A percentile compares a stretch with the other conserved stretches of the same genome.
These are phyloP conservation scores for Ephemerocybe angulata DNA, from an alignment of 768 basidiomycete genomes.

Conservation along the genomic window DNA sequence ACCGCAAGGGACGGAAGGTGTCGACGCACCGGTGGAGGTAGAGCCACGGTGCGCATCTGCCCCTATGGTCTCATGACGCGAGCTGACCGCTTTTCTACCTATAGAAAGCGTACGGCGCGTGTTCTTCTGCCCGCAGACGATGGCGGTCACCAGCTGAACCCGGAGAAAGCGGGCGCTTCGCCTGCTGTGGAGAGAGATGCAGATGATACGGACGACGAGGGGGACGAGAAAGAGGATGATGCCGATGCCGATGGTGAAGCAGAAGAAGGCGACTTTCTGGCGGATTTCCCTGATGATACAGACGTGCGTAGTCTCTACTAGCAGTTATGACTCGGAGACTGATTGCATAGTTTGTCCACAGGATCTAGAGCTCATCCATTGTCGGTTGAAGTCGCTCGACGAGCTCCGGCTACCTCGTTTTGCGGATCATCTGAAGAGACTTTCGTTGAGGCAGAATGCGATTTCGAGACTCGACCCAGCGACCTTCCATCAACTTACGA, in stretches of 20 bases:
- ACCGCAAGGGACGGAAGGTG: too few relatives aligned
- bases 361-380: slow-evolving; percentile 87
- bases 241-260: slow-evolving; percentile 36
- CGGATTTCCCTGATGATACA: slow-evolving; percentile 79
- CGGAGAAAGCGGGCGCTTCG: not conserved
- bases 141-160: not conserved
- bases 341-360: slow-evolving; percentile 25
- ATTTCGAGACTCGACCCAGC: slow-evolving; percentile 70
- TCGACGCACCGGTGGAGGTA: too few relatives aligned
- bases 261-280: slow-evolving; percentile 67
- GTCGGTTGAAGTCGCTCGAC: slow-evolving; percentile 65
- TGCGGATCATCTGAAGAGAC: slow-evolving; percentile 57
- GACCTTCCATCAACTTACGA: slow-evolving; percentile 59
- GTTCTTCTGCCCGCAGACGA: not conserved
- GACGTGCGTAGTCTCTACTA: slow-evolving; percentile 49
- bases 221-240: slow-evolving; percentile 46
- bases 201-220: slow-evolving; percentile 29
- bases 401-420: slow-evolving; percentile 74
- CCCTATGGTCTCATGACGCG: too few relatives aligned
- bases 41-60: too few relatives aligned
- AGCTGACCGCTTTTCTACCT: not conserved
- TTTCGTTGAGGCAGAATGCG: slow-evolving; percentile 87
- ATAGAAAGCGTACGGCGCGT: not conserved
- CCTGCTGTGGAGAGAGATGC: not conserved
- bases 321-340: slow-evolving; percentile 5